Conservation (phyloP, 2,329 filamentous ascomycete species). For the Aspergillus sp. region DNA sequence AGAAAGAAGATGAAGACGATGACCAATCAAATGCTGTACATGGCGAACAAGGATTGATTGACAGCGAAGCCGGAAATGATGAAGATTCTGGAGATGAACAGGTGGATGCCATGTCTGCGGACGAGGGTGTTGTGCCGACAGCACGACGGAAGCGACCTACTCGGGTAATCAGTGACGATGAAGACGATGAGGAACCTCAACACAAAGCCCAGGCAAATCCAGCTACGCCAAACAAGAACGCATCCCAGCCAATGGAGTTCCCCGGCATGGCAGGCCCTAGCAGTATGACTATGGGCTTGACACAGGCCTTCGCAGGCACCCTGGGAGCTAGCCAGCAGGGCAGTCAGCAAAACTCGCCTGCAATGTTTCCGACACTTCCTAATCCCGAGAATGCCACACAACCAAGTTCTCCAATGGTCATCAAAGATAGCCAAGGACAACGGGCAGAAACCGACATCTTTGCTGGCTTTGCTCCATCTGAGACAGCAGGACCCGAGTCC, state of each 20-base stretch:
- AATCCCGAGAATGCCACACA: constrained; percentile 52
- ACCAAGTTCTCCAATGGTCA: constrained; percentile 54
- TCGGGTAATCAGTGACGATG: constrained; percentile 60
- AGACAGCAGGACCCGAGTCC: constrained; percentile 29
- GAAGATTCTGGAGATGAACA: constrained; percentile 12
- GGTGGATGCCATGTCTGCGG: constrained; percentile 27
- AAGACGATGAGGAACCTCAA: constrained; percentile 44
- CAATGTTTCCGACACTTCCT: constrained; percentile 40
- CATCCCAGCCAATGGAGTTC: constrained; percentile 45
- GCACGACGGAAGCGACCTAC: constrained; percentile 42
- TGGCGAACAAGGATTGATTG: constrained; percentile 15
- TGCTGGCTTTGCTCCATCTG: constrained; percentile 25
- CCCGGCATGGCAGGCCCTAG: constrained; percentile 53
- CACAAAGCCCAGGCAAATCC: constrained; percentile 24
- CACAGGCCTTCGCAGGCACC: constrained; percentile 84
- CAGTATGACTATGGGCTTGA: constrained; percentile 56
- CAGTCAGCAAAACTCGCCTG: constrained; percentile 29
- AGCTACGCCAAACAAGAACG: constrained; percentile 20
- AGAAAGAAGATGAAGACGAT: constrained; percentile 26
- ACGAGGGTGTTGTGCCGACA: constrained; percentile 41
- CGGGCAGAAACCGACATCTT: constrained; percentile 40
- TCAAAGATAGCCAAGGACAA: constrained; percentile 49
- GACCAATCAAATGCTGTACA: constrained; percentile 11
- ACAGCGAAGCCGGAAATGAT: constrained; percentile 11
- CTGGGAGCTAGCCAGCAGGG: constrained; percentile 56